Conservation (phyloP, 2,329 filamentous ascomycete genomes). For the Fusarium anguioides region DNA sequence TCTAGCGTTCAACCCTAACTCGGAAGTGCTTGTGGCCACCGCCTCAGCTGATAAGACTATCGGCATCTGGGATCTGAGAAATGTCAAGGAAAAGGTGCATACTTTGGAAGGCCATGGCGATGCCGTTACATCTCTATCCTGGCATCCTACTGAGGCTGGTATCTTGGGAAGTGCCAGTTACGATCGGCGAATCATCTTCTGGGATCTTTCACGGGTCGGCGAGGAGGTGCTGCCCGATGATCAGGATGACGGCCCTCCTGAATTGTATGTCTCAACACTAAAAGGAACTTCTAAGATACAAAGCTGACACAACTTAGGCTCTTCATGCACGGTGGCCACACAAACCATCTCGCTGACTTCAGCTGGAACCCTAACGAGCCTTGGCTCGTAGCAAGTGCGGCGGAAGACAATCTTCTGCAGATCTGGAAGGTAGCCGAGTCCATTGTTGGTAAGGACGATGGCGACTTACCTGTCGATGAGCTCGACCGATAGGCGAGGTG, state of each 20-base stretch:
- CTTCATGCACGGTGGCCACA: slow-evolving; percentile 99
- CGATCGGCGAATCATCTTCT: slow-evolving; percentile 93
- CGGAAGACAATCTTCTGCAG: slow-evolving; percentile 96
- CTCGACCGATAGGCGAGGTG: slow-evolving; percentile 69
- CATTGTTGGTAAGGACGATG: slow-evolving; percentile 81
- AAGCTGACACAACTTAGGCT: slow-evolving; percentile 63
- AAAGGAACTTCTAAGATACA: background rate
- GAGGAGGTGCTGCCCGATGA: slow-evolving; percentile 97
- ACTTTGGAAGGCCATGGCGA: slow-evolving; percentile 89
- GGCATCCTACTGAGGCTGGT: slow-evolving; percentile 91
- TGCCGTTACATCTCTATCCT: slow-evolving; percentile 89
- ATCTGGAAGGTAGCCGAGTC: slow-evolving; percentile 90
- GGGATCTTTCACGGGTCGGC: slow-evolving; percentile 92
- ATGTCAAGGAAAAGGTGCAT: slow-evolving; percentile 90
- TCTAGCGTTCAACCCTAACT: slow-evolving; percentile 91
- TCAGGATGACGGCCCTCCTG: slow-evolving; percentile 91
- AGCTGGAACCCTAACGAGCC: slow-evolving; percentile 98
- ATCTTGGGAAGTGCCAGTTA: slow-evolving; percentile 93
- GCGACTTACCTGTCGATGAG: slow-evolving; percentile 80
- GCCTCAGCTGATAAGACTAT: slow-evolving; percentile 96
- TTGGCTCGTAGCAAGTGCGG: slow-evolving; percentile 95
- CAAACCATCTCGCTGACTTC: slow-evolving; percentile 95
- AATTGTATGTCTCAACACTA: slow-evolving; percentile 73
- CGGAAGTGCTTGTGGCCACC: slow-evolving; percentile 90
- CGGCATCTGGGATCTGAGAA: slow-evolving; percentile 93